Evolutionary conservation across 2,329 filamentous ascomycete species (phyloP).

Genomic region (Ceratocystis ficicola): DNA sequence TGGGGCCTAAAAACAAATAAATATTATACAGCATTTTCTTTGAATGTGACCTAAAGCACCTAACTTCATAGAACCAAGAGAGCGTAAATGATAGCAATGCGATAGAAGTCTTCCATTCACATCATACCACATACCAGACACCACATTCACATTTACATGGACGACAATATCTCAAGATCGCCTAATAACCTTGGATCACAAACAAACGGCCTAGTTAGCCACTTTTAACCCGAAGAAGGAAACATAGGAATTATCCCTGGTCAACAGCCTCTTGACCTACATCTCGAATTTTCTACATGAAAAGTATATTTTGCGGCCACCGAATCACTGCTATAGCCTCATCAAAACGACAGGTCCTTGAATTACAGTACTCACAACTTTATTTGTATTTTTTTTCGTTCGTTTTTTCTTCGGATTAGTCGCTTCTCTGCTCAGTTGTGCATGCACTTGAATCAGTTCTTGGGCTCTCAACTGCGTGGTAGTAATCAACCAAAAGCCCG

Average conservation of each 20-base stretch:
- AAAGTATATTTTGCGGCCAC: background rate
- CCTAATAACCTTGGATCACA: background rate
- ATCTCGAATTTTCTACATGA: constrained; percentile 14
- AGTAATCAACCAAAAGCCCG: background rate
- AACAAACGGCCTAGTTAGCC: background rate
- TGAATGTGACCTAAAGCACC: background rate
- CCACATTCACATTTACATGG: background rate
- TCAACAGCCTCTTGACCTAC: constrained; percentile 17
- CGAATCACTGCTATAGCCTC: background rate
- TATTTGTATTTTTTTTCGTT: background rate
- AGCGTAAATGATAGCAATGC: background rate
- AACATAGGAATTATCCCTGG: constrained; percentile 9
- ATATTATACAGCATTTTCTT: constrained; percentile 5
- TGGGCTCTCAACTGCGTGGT: background rate
- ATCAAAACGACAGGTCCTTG: background rate
- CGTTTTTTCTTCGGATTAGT: background rate
- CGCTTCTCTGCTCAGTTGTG: background rate
- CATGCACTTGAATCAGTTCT: background rate
- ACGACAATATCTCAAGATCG: background rate
- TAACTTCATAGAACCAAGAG: background rate
- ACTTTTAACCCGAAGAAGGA: constrained; percentile 19
- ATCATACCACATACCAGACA: background rate
- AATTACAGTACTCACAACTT: background rate
- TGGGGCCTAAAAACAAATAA: background rate
- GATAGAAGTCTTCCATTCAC: background rate